Evolutionary conservation across 129 eudicot genomes (phyloP).

Genomic region (Helichrysum umbraculigerum): DNA sequence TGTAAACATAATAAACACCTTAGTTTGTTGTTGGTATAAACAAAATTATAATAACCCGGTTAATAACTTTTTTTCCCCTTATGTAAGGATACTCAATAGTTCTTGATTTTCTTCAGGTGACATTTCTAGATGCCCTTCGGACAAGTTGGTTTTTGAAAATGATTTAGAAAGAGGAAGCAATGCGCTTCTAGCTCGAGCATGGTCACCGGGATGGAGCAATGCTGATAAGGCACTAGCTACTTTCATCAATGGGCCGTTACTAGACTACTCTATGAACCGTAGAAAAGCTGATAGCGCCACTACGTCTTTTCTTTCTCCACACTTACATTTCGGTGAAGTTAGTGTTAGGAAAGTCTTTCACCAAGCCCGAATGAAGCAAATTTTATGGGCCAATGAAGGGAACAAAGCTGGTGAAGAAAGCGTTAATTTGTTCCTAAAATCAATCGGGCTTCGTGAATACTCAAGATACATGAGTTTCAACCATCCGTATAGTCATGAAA

Average conservation of each 20-base stretch:
- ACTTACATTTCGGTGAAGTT: constrained; percentile 92
- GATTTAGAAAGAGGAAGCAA: constrained; percentile 92
- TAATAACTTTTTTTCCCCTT: not conserved
- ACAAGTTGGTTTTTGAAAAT: constrained; percentile 68
- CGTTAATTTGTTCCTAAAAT: constrained; percentile 80
- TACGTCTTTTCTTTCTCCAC: constrained; percentile 94
- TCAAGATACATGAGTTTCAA: constrained; percentile 94
- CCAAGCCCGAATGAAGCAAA: constrained; percentile 79
- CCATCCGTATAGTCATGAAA: constrained; percentile 90
- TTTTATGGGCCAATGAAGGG: constrained; percentile 89
- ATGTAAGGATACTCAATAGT: not conserved
- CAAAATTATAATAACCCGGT: no score
- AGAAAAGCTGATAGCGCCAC: constrained; percentile 89
- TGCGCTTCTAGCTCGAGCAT: constrained; percentile 93
- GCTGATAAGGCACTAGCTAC: constrained; percentile 84
- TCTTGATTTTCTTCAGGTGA: constrained; percentile 50
- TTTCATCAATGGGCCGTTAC: constrained; percentile 76
- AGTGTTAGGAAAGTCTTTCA: constrained; percentile 93
- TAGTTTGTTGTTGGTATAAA: no score
- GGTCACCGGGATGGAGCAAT: constrained; percentile 99
- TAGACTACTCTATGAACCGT: constrained; percentile 78
- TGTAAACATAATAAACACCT: no score
- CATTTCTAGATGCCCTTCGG: constrained; percentile 70
- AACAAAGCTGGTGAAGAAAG: constrained; percentile 92
- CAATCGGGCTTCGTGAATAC: constrained; percentile 92